These are phyloP conservation scores for Davidsoniella australis DNA, from an alignment of 2,329 filamentous ascomycete species.

Conservation along the genomic window DNA sequence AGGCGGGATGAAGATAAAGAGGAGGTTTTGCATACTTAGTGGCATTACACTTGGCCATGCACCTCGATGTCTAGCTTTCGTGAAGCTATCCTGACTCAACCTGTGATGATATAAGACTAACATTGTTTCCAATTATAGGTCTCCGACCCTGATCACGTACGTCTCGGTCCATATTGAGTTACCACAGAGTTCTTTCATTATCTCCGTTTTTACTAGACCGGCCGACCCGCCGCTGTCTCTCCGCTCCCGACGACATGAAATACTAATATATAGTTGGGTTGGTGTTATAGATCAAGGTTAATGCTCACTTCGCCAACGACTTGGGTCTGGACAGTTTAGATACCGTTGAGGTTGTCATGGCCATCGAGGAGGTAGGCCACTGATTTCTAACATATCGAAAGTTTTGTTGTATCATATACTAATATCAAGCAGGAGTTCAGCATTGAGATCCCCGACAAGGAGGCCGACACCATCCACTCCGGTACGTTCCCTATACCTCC, in stretches of 20 bases:
- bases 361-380: constrained; percentile 75
- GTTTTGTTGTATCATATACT: not conserved
- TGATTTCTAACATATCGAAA: not conserved
- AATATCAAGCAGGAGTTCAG: constrained; percentile 38
- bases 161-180: constrained; percentile 15
- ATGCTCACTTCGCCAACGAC: constrained; percentile 90
- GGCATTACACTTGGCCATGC: no score
- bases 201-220: no score
- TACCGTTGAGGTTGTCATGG: constrained; percentile 99
- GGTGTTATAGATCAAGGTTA: constrained; percentile 51
- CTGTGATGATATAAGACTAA: not conserved
- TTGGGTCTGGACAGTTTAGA: constrained; percentile 93
- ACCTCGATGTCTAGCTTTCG: no score
- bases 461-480: constrained; percentile 85
- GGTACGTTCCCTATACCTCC: constrained; percentile 38
- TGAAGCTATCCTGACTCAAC: not conserved
- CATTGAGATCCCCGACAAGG: constrained; percentile 97
- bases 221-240: not conserved
- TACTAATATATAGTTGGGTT: not conserved
- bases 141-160: constrained; percentile 46
- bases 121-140: constrained; percentile 31
- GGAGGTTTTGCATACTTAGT: constrained; percentile 13
- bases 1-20: constrained; percentile 1
- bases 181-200: not conserved
- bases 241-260: constrained; percentile 8